phyloP scores from a whole-genome alignment of 2,329 filamentous ascomycete species.

The Nemania diffusa region DNA sequence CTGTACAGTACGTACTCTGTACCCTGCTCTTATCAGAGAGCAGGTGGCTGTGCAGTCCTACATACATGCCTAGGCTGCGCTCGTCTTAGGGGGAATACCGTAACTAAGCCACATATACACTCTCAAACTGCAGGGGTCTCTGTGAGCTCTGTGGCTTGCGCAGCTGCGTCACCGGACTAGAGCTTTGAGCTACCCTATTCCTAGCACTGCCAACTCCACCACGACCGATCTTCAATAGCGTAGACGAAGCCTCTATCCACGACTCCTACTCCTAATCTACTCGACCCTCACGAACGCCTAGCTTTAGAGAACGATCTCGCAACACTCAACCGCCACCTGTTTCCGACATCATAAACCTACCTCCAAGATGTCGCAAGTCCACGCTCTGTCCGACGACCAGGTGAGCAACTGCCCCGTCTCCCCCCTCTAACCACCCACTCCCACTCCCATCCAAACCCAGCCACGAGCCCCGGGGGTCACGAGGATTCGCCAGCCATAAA shows the following conservation, averaged over 20 bases:
- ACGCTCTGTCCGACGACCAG: conserved; percentile 98
- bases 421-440: conserved; percentile 14
- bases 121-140: neutral
- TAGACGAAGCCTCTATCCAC: conserved; percentile 11
- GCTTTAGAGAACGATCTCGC: conserved; percentile 3
- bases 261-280: conserved; percentile 4
- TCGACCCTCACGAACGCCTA: neutral
- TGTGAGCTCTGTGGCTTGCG: conserved; percentile 30
- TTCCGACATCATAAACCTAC: conserved; percentile 40
- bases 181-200: conserved; percentile 25
- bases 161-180: conserved; percentile 35
- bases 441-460: no score
- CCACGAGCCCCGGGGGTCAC: no score
- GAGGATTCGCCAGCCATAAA: no score
- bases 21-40: neutral
- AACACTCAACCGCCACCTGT: neutral
- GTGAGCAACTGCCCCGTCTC: conserved; percentile 62
- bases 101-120: neutral
- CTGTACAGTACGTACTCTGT: neutral
- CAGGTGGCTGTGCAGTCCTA: neutral
- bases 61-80: neutral
- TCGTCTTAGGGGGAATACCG: neutral
- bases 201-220: conserved; percentile 24
- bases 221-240: conserved; percentile 20
- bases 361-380: conserved; percentile 85